These are phyloP conservation scores for Rugosomyces carneus DNA, from an alignment of 1,284 basidiomycete species.

Conservation along the genomic window DNA sequence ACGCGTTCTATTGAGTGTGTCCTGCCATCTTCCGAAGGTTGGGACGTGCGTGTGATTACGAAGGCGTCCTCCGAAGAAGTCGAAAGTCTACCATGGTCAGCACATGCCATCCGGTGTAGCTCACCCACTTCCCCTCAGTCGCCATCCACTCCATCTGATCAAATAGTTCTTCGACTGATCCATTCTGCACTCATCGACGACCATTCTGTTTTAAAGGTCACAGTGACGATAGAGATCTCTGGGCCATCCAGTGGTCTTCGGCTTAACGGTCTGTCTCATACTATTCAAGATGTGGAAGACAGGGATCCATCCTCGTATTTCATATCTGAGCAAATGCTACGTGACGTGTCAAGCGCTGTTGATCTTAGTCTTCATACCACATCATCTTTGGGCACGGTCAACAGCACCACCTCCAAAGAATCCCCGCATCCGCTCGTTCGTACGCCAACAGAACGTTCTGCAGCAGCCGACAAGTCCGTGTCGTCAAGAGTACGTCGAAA, in stretches of 20 bases:
- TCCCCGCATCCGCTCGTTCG: constrained; percentile 31
- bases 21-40: constrained; percentile 76
- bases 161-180: constrained; percentile 61
- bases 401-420: constrained; percentile 26
- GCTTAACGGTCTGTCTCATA: constrained; percentile 78
- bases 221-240: constrained; percentile 75
- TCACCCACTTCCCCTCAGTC: constrained; percentile 30
- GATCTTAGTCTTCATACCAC: constrained; percentile 61
- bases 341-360: constrained; percentile 64
- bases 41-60: constrained; percentile 81
- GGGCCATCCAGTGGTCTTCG: constrained; percentile 70
- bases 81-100: constrained; percentile 72
- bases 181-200: constrained; percentile 70
- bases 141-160: constrained; percentile 39
- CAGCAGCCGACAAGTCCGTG: constrained; percentile 72
- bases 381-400: constrained; percentile 43
- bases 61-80: constrained; percentile 68
- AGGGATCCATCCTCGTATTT: constrained; percentile 55
- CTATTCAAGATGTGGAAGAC: constrained; percentile 59
- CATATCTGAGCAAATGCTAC: constrained; percentile 52
- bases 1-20: constrained; percentile 77
- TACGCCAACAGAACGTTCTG: constrained; percentile 46
- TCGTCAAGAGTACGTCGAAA: constrained; percentile 82
- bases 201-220: constrained; percentile 75
- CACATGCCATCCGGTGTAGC: constrained; percentile 52